Conservation (phyloP, 2,329 filamentous ascomycete species). For the Emydomyces testavorans region DNA sequence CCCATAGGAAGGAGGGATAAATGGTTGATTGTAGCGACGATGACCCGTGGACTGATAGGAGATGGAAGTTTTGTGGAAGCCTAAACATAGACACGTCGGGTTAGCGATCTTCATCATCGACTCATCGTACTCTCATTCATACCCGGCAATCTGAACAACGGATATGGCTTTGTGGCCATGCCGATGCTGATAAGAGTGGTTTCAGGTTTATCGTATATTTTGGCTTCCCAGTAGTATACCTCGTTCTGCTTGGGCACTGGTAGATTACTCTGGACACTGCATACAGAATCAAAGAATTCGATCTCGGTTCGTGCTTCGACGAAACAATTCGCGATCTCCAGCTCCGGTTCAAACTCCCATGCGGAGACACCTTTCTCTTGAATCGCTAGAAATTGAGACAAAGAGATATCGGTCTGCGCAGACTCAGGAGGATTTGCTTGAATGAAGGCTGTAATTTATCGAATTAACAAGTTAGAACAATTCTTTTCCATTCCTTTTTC, state of each 20-base stretch:
- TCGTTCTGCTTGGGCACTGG: constrained; percentile 98
- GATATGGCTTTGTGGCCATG: constrained; percentile 94
- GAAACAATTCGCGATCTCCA: constrained; percentile 98
- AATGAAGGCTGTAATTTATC: constrained; percentile 59
- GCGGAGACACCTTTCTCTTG: constrained; percentile 99
- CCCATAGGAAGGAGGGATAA: constrained; percentile 65
- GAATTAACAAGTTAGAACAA: constrained; percentile 15
- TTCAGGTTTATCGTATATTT: constrained; percentile 96
- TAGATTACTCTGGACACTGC: constrained; percentile 91
- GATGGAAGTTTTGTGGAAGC: constrained; percentile 83
- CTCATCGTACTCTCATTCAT: constrained; percentile 27
- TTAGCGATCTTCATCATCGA: neutral
- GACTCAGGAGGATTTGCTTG: constrained; percentile 92
- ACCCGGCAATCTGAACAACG: constrained; percentile 88
- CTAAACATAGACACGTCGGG: constrained; percentile 35
- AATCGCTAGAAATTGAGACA: constrained; percentile 95
- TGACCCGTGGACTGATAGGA: constrained; percentile 82
- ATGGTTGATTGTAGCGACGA: constrained; percentile 87
- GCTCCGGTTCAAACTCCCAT: constrained; percentile 98
- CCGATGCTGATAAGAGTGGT: constrained; percentile 77
- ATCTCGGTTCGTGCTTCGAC: constrained; percentile 94
- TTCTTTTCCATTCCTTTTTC: no score
- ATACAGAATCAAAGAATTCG: constrained; percentile 97
- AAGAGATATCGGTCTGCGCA: constrained; percentile 86
- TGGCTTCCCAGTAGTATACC: constrained; percentile 98